Evolutionary conservation across 106 monocot genomes (phyloP).

Genomic region (Vanilla planifolia): DNA sequence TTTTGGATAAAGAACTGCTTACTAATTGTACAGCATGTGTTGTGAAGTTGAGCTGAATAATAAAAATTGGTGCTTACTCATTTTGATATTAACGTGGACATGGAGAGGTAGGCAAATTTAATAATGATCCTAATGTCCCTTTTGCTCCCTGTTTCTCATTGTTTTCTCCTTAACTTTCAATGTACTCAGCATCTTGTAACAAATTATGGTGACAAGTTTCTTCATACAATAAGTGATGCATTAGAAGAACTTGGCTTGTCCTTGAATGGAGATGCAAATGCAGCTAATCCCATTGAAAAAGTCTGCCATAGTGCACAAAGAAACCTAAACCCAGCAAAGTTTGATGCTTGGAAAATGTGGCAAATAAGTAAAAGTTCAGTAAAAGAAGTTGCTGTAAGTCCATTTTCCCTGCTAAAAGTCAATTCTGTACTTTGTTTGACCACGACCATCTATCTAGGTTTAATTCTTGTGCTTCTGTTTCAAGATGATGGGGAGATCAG

Average conservation of each 20-base stretch:
- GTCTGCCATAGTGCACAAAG: slow-evolving; percentile 18
- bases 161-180: neutral
- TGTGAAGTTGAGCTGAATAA: no score
- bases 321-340: slow-evolving; percentile 54
- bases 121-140: no score
- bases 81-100: no score
- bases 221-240: slow-evolving; percentile 43
- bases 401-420: neutral
- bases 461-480: slow-evolving; percentile 1
- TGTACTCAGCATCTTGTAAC: slow-evolving; percentile 49
- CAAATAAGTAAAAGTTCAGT: slow-evolving; percentile 52
- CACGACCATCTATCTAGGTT: neutral
- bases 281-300: slow-evolving; percentile 26
- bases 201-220: slow-evolving; percentile 49
- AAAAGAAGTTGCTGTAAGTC: slow-evolving; percentile 72
- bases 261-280: slow-evolving; percentile 39
- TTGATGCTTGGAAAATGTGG: slow-evolving; percentile 89
- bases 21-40: no score
- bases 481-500: slow-evolving; percentile 39
- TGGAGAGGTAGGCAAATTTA: no score
- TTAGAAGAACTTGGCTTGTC: slow-evolving; percentile 56
- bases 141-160: neutral
- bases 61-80: no score
- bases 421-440: neutral
- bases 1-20: no score